phyloP scores from a whole-genome alignment of 352 stramenopile species.

The Bremia lactucae region DNA sequence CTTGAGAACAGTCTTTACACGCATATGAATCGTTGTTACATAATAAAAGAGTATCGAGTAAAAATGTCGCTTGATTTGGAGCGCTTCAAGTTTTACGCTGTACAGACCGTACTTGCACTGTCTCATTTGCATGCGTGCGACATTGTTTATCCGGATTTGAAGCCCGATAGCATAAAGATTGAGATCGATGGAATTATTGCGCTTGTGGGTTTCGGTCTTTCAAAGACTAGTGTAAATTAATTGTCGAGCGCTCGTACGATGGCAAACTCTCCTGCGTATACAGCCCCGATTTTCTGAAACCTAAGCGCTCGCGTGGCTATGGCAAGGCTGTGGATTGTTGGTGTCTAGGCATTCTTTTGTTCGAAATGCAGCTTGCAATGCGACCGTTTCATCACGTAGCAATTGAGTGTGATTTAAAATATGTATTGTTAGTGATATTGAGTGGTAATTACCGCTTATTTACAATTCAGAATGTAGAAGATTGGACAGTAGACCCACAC shows the following conservation, averaged over 20 bases:
- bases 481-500: too few species aligned
- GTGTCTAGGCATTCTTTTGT: slow-evolving; percentile 84
- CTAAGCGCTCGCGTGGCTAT: slow-evolving; percentile 79
- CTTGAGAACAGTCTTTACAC: slow-evolving; percentile 79
- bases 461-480: too few species aligned
- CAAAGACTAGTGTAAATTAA: slow-evolving; percentile 86
- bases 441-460: too few species aligned
- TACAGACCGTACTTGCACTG: slow-evolving; percentile 87
- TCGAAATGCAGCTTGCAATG: slow-evolving; percentile 87
- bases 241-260: slow-evolving; percentile 77
- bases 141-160: slow-evolving; percentile 93
- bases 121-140: slow-evolving; percentile 88
- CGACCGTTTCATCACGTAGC: slow-evolving; percentile 86
- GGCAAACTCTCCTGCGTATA: slow-evolving; percentile 75
- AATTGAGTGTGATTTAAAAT: too few species aligned
- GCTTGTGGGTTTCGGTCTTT: slow-evolving; percentile 92
- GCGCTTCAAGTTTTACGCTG: slow-evolving; percentile 85
- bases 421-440: too few species aligned
- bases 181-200: slow-evolving; percentile 89
- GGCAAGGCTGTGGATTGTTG: slow-evolving; percentile 84
- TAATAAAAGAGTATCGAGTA: slow-evolving; percentile 82
- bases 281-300: slow-evolving; percentile 70
- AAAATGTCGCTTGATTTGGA: slow-evolving; percentile 73
- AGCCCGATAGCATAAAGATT: slow-evolving; percentile 93
- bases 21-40: slow-evolving; percentile 88